Evolutionary conservation across 148 eudicot species (phyloP).

Genomic region (Cornus suecica): DNA sequence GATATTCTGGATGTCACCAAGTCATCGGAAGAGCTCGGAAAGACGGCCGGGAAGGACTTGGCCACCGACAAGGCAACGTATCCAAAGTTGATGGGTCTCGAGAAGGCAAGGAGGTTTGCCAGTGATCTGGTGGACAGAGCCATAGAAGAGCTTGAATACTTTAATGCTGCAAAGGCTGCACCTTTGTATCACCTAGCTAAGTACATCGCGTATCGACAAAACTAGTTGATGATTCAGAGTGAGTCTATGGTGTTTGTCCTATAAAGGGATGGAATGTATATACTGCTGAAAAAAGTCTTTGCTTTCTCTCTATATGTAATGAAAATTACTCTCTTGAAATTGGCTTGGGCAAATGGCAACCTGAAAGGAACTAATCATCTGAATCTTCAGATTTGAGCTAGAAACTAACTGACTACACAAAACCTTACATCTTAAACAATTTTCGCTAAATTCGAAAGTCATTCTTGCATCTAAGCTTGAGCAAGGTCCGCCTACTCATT

Average conservation of each 20-base stretch:
- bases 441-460: not conserved
- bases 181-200: conserved; percentile 34
- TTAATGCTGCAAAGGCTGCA: conserved; percentile 29
- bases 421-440: too few relatives aligned
- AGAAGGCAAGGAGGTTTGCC: conserved; percentile 27
- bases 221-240: not conserved
- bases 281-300: too few relatives aligned
- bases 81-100: conserved; percentile 41
- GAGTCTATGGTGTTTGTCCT: not conserved
- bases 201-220: conserved; percentile 30
- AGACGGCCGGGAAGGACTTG: conserved; percentile 41
- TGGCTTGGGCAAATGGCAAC: not conserved
- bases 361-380: too few relatives aligned
- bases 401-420: too few relatives aligned
- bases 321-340: not conserved
- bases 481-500: too few relatives aligned
- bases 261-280: not conserved
- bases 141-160: conserved; percentile 25
- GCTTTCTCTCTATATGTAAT: not conserved
- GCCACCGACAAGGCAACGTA: conserved; percentile 31
- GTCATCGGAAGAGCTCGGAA: conserved; percentile 32
- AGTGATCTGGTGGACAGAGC: conserved; percentile 27
- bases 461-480: too few relatives aligned
- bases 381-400: too few relatives aligned
- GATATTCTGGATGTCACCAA: conserved; percentile 35